A percentile compares a stretch with the other conserved stretches of the same genome.
phyloP scores from a whole-genome alignment of 805 yeast genomes.

The Yamadazyma phyllophila region DNA sequence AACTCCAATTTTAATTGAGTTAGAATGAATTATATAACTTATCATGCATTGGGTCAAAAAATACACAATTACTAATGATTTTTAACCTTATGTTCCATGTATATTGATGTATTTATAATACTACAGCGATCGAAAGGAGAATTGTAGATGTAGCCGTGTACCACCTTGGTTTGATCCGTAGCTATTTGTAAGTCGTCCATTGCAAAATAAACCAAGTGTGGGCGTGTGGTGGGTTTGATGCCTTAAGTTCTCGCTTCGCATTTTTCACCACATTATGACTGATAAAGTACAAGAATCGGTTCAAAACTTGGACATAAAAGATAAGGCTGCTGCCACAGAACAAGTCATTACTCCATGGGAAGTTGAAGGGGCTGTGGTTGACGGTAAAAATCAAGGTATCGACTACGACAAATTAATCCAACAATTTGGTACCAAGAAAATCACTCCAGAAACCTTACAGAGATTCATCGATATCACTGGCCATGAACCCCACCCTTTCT shows the following conservation, averaged over 20 bases:
- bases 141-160: no score
- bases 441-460: slow-evolving; percentile 65
- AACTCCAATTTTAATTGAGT: slow-evolving; percentile 74
- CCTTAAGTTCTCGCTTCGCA: neutral
- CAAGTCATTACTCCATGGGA: slow-evolving; percentile 89
- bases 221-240: no score
- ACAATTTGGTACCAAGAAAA: slow-evolving; percentile 81
- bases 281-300: slow-evolving; percentile 11
- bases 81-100: slow-evolving; percentile 15
- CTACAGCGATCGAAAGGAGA: slow-evolving; percentile 3
- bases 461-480: slow-evolving; percentile 86
- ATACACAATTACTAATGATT: slow-evolving; percentile 17
- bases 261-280: neutral
- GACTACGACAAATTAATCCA: slow-evolving; percentile 86
- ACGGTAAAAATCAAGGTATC: slow-evolving; percentile 86
- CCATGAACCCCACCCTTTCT: slow-evolving; percentile 82
- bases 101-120: slow-evolving; percentile 18
- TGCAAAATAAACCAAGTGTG: no score
- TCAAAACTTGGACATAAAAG: slow-evolving; percentile 10
- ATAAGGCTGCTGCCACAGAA: slow-evolving; percentile 17
- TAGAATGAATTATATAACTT: slow-evolving; percentile 8
- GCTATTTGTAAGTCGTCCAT: no score
- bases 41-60: slow-evolving; percentile 26
- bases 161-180: no score
- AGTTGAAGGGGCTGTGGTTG: slow-evolving; percentile 96